phyloP scores from a whole-genome alignment of 345 rosid genomes.

The Theobroma cacao region DNA sequence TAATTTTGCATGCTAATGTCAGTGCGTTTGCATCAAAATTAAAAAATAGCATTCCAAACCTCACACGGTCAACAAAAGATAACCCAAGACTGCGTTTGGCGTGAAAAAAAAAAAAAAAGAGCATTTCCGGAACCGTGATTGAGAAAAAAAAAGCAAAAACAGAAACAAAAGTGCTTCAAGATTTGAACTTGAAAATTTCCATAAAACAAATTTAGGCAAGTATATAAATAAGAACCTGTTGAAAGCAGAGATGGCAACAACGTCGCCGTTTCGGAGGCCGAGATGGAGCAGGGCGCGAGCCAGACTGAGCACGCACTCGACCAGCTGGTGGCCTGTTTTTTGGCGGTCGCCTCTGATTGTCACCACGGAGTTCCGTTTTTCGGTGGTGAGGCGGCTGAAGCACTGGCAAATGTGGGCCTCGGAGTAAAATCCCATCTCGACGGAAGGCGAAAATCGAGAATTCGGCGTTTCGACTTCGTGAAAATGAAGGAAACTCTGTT shows the following conservation, averaged over 20 bases:
- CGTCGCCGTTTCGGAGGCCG: constrained; percentile 54
- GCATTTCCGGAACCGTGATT: not conserved
- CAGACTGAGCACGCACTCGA: constrained; percentile 41
- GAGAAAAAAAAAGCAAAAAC: not conserved
- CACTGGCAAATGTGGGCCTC: constrained; percentile 73
- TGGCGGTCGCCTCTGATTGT: constrained; percentile 41
- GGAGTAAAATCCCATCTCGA: constrained; percentile 44
- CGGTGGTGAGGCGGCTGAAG: constrained; percentile 51
- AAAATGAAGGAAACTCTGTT: not conserved
- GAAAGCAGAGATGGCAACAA: constrained; percentile 65
- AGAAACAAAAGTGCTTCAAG: not conserved
- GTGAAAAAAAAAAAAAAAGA: not conserved
- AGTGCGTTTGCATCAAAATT: not conserved
- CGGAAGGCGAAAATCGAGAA: not conserved
- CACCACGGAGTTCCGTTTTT: constrained; percentile 39
- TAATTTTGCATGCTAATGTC: not conserved
- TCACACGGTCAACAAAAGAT: not conserved
- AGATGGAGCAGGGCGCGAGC: constrained; percentile 46
- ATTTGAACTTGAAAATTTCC: not conserved
- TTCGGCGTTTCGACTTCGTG: not conserved
- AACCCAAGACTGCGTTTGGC: not conserved
- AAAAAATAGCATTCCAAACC: too few species aligned
- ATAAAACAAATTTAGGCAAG: not conserved
- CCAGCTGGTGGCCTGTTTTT: constrained; percentile 58
- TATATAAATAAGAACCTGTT: constrained; percentile 53